Evolutionary conservation across 768 basidiomycete species (phyloP).

Genomic region (Leccinellum luteum): DNA sequence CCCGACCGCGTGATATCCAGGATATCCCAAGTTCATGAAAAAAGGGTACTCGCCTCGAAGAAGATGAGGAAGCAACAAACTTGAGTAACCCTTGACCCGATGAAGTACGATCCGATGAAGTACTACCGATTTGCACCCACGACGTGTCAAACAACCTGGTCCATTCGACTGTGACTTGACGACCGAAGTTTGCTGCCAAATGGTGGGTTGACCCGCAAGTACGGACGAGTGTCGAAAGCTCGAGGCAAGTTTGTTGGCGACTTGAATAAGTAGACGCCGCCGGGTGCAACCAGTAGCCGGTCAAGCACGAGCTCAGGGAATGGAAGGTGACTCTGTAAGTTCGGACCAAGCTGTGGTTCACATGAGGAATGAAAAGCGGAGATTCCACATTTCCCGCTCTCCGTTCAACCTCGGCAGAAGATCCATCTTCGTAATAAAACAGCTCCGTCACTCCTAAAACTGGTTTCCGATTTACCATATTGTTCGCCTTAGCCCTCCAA

Average conservation of each 20-base stretch:
- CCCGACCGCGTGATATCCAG: neutral
- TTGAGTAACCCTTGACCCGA: neutral
- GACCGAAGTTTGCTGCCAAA: neutral
- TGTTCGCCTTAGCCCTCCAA: neutral
- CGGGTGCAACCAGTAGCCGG: neutral
- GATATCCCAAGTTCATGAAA: neutral
- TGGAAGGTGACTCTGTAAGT: conserved; percentile 6
- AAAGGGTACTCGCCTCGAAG: conserved; percentile 1
- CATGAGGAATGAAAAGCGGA: conserved; percentile 7
- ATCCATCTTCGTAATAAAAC: neutral
- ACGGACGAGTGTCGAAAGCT: neutral
- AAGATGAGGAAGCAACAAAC: neutral
- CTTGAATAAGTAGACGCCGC: neutral
- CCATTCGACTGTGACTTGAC: neutral
- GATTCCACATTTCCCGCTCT: neutral
- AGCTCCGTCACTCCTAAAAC: neutral
- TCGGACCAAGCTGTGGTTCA: neutral
- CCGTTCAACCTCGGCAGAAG: neutral
- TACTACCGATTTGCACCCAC: neutral
- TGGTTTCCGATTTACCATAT: neutral
- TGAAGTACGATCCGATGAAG: too few species aligned
- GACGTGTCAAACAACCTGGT: neutral
- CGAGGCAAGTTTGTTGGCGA: neutral
- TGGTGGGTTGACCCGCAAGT: neutral
- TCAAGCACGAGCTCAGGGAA: conserved; percentile 7